phyloP scores from a whole-genome alignment of 768 basidiomycete genomes.

The Boletus fagicola region DNA sequence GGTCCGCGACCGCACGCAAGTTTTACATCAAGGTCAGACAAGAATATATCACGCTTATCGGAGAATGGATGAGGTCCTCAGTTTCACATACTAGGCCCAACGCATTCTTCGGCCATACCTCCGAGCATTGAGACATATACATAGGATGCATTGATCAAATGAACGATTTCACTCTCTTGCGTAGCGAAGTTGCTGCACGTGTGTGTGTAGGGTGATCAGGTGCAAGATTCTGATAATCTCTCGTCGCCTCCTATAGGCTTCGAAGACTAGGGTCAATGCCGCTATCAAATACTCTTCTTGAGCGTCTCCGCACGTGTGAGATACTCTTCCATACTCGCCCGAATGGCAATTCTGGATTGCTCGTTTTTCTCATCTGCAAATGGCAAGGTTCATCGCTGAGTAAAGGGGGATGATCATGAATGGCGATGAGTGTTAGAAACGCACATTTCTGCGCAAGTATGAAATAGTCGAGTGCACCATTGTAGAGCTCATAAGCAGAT shows the following conservation, averaged over 20 bases:
- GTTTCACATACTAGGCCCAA: no score
- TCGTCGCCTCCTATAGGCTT: not conserved
- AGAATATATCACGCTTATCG: no score
- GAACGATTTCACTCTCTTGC: not conserved
- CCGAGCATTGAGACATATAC: not conserved
- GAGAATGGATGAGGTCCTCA: no score
- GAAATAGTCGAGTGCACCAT: conserved; percentile 94
- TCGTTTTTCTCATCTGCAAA: conserved; percentile 78
- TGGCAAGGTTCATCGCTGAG: not conserved
- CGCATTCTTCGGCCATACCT: no score
- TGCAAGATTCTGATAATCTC: not conserved
- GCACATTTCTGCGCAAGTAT: conserved; percentile 91
- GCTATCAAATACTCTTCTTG: conserved; percentile 49
- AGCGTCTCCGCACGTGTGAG: conserved; percentile 85
- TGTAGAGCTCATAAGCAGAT: conserved; percentile 89
- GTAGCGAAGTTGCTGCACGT: not conserved
- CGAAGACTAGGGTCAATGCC: not conserved
- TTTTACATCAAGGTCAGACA: no score
- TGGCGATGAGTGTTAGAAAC: not conserved
- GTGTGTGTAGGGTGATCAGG: not conserved
- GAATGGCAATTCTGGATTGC: conserved; percentile 79
- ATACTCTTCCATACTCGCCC: conserved; percentile 84
- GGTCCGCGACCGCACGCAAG: no score
- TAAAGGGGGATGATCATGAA: not conserved
- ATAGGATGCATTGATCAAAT: not conserved